Evolutionary conservation across 1,284 basidiomycete genomes (phyloP).

Genomic region (Abortiporus biennis): DNA sequence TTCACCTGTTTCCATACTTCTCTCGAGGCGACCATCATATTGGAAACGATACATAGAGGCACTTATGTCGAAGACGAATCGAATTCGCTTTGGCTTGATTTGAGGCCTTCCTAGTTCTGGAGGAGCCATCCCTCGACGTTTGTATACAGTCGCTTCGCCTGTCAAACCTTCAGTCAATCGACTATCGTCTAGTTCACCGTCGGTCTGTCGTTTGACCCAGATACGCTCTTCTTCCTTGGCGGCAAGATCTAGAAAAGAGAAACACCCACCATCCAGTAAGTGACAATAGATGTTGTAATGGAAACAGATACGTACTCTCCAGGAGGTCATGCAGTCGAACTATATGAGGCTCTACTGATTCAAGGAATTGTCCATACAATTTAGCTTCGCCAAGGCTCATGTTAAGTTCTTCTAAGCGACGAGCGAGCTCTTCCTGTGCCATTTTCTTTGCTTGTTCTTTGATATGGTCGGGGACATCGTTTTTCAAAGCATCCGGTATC

Average conservation of each 20-base stretch:
- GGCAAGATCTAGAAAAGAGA: constrained; percentile 40
- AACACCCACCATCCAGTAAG: neutral
- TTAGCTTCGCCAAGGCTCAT: constrained; percentile 51
- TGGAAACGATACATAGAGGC: constrained; percentile 75
- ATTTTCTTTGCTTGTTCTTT: constrained; percentile 58
- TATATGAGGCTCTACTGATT: constrained; percentile 53
- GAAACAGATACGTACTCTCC: constrained; percentile 38
- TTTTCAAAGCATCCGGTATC: constrained; percentile 50
- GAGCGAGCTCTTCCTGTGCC: constrained; percentile 54
- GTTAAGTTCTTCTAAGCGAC: constrained; percentile 54
- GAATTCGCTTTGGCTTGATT: constrained; percentile 64
- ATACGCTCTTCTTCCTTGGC: constrained; percentile 64
- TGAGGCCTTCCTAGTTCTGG: constrained; percentile 62
- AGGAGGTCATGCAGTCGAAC: constrained; percentile 50
- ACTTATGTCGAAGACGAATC: constrained; percentile 65
- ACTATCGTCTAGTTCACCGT: constrained; percentile 62
- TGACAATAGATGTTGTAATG: neutral
- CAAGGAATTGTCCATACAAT: constrained; percentile 45
- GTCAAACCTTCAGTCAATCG: constrained; percentile 62
- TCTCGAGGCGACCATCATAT: constrained; percentile 55
- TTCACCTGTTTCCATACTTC: constrained; percentile 59
- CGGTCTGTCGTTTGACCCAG: constrained; percentile 64
- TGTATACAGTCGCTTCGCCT: constrained; percentile 63
- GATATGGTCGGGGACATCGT: constrained; percentile 52
- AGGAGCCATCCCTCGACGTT: constrained; percentile 61